Evolutionary conservation across 192 early-diverging fungal species (phyloP).

Genomic region (Phycomyces blakesleeanus): DNA sequence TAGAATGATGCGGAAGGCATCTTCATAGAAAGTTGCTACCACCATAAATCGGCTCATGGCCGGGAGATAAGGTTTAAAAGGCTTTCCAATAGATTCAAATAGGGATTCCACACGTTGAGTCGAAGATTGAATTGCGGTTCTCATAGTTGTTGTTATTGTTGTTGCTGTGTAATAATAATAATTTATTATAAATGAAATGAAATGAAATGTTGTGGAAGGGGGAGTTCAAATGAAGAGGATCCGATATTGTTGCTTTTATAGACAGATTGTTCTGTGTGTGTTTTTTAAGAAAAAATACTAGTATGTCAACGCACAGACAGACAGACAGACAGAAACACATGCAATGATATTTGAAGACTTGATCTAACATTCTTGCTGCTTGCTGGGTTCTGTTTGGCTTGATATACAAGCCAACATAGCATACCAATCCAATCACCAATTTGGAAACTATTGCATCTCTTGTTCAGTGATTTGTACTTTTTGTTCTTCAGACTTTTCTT

Average conservation of each 20-base stretch:
- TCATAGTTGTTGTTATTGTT: neutral
- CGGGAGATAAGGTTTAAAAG: constrained; percentile 87
- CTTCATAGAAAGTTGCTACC: constrained; percentile 94
- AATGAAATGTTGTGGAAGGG: too few species aligned
- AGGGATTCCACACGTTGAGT: neutral
- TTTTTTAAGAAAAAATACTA: too few species aligned
- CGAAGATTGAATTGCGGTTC: neutral
- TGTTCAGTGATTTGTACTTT: neutral
- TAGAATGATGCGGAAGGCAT: constrained; percentile 79
- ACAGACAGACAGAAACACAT: too few species aligned
- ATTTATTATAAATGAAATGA: too few species aligned
- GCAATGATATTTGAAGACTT: neutral
- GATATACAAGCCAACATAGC: neutral
- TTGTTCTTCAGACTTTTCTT: too few species aligned
- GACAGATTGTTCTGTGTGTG: too few species aligned
- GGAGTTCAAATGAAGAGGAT: too few species aligned
- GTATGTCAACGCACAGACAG: too few species aligned
- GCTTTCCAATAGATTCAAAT: constrained; percentile 63
- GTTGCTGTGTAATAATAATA: neutral
- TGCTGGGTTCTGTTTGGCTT: neutral
- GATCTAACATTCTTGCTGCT: neutral
- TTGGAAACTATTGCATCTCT: constrained; percentile 4
- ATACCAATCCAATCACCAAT: neutral
- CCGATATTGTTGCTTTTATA: too few species aligned
- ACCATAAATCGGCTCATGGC: constrained; percentile 85